Base-by-base conservation (phyloP, 2,329 filamentous ascomycete species). In the Plenodomus lindquistii region DNA sequence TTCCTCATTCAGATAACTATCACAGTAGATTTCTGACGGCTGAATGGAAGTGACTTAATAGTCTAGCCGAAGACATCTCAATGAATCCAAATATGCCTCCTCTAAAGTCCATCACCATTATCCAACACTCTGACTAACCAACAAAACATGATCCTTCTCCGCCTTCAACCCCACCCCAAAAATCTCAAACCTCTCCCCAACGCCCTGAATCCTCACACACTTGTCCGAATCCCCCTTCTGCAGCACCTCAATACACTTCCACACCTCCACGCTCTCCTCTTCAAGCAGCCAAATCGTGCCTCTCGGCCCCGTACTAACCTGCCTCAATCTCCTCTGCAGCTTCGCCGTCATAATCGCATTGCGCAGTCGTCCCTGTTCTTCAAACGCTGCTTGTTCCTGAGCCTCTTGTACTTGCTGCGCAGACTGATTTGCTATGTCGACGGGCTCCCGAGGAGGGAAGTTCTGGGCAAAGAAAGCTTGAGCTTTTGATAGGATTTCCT, bases 81-180 rank as follows among this genome's bases (percentile, higher is more conserved):
- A 6, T 6, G 6, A 24, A 24, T 24, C 22, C 22, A 24, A 6
- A 24, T 11, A 24, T 6, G 22, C 22, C n/a, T n/a, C n/a, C n/a
- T n/a, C n/a, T n/a, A n/a, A n/a, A n/a, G n/a, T n/a, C n/a, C n/a
- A 24, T 24, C 6, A 24, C 11, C 22, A 24, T 11, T 11, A 6
- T n/a, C 31, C 24, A 4, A 39, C 37, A 16, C 18, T 18, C 29
- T 40, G 31, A 21, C 48, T 49, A 2, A 55, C 37, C 42, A 58
- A 18, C 48, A 55, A 42, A 27, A 52, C n/a, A 50, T 55, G 44
- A n/a, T 29, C 44, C 20, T 44, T 36, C 11, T 41, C 42, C 29
- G 29, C 24, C 22, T 57, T 50, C 27, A 52, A 27, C 3, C 46
- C 41, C 17, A 34, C 19, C 20, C 44, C 44, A 27, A 18, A 50